These are phyloP conservation scores for Auxenochlorella pyrenoidosa DNA, from an alignment of 139 green algal genomes.

Conservation along the genomic window DNA sequence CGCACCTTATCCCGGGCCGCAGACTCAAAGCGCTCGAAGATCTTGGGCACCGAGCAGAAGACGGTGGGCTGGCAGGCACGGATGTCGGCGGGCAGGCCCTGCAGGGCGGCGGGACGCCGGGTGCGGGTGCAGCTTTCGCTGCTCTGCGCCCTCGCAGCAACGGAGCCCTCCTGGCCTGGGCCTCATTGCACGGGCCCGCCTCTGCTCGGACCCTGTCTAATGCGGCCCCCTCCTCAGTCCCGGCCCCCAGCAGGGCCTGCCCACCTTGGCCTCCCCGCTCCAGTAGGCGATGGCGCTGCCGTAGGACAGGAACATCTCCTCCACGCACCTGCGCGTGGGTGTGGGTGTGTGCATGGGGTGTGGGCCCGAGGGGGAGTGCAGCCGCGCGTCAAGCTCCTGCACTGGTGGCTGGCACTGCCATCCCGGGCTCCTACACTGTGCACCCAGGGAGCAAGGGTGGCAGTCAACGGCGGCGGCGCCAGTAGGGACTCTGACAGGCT, in stretches of 20 bases:
- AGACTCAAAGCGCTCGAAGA: constrained; percentile 78
- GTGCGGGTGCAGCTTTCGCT: too few relatives aligned
- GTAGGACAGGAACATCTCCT: constrained; percentile 57
- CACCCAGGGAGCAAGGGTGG: too few relatives aligned
- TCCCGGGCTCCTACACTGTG: too few relatives aligned
- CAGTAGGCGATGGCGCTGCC: constrained; percentile 70
- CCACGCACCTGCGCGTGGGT: constrained; percentile 42
- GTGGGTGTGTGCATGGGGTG: background rate
- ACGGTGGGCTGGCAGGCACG: constrained; percentile 70
- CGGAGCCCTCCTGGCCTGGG: too few relatives aligned
- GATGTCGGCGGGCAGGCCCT: constrained; percentile 75
- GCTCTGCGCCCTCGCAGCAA: too few relatives aligned
- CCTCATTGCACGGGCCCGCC: too few relatives aligned
- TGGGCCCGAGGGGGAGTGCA: background rate
- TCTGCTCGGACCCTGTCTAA: too few relatives aligned
- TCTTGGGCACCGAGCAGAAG: constrained; percentile 79
- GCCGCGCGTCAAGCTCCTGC: background rate
- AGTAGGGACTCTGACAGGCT: background rate
- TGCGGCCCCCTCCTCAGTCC: too few relatives aligned
- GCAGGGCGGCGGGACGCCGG: too few relatives aligned
- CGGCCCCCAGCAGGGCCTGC: too few relatives aligned
- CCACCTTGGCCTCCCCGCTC: constrained; percentile 75
- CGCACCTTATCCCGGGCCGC: constrained; percentile 44
- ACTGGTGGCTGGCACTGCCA: background rate
- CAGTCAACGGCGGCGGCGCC: background rate